A percentile compares a stretch with the other conserved stretches of the same genome.
Evolutionary conservation across 768 basidiomycete species (phyloP).

Genomic region (Lactarius evosmus): DNA sequence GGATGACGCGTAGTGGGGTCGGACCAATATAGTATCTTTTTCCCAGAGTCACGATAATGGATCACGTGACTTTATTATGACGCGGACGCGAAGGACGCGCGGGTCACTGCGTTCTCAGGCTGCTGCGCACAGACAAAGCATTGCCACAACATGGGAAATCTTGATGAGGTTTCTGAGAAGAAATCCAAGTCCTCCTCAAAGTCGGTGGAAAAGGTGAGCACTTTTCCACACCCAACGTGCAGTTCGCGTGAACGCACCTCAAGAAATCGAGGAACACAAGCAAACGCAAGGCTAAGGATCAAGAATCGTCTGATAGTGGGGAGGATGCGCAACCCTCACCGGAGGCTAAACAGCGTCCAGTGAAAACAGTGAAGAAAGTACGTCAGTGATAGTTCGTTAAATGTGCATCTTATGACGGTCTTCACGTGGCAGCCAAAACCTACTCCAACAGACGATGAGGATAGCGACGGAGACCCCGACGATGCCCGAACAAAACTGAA

Average conservation of each 20-base stretch:
- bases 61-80: slow-evolving; percentile 1
- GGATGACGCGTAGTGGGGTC: slow-evolving; percentile 23
- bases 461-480: background rate
- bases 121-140: no score
- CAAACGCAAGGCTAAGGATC: slow-evolving; percentile 12
- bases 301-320: slow-evolving; percentile 4
- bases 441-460: background rate
- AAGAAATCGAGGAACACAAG: slow-evolving; percentile 8
- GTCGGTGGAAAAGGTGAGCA: slow-evolving; percentile 6
- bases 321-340: background rate
- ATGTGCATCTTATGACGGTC: background rate
- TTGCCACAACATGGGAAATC: slow-evolving; percentile 7
- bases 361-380: slow-evolving; percentile 24
- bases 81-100: background rate
- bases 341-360: background rate
- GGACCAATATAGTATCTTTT: slow-evolving; percentile 14
- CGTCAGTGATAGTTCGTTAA: background rate
- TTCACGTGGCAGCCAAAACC: slow-evolving; percentile 14
- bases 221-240: background rate
- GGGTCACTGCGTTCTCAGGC: no score
- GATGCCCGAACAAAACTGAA: slow-evolving; percentile 8
- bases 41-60: slow-evolving; percentile 15
- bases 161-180: background rate
- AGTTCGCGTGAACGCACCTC: background rate
- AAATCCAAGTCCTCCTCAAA: background rate